phyloP scores from a whole-genome alignment of 1,284 basidiomycete species.

The Phellinidium pouzarii region DNA sequence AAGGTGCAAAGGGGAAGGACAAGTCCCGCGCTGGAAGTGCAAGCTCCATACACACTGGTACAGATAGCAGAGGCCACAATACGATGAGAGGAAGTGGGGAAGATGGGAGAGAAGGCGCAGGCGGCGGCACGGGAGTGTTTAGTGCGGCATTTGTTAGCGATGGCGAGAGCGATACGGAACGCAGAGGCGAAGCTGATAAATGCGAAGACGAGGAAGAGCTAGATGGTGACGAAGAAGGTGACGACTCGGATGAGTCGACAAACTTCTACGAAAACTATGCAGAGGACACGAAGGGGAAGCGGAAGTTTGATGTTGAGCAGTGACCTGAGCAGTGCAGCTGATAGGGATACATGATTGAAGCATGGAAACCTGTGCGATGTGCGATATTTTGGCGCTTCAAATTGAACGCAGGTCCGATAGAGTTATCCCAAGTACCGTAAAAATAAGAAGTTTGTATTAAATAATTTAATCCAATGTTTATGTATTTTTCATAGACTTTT shows the following conservation, averaged over 20 bases:
- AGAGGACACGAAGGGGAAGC: slow-evolving; percentile 73
- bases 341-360: neutral
- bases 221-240: slow-evolving; percentile 32
- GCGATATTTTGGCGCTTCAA: neutral
- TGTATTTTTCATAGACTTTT: too few species aligned
- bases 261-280: slow-evolving; percentile 86
- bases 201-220: neutral
- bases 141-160: slow-evolving; percentile 11
- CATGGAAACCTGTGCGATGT: neutral
- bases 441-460: too few species aligned
- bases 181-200: too few species aligned
- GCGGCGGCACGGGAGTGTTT: slow-evolving; percentile 10
- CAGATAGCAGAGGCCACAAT: neutral
- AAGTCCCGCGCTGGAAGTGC: slow-evolving; percentile 8
- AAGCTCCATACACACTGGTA: neutral
- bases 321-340: neutral
- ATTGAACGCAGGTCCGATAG: too few species aligned
- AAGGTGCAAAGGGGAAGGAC: slow-evolving; percentile 5
- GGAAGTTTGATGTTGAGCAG: slow-evolving; percentile 25
- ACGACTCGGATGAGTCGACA: slow-evolving; percentile 46
- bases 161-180: slow-evolving; percentile 6
- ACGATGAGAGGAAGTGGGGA: neutral
- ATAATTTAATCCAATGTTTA: too few species aligned
- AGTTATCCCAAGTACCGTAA: too few species aligned
- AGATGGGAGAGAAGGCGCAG: slow-evolving; percentile 12